Percentiles rank a stretch among this genome's conserved stretches.
Evolutionary conservation across 352 stramenopile species (phyloP).

Genomic region (Aphanomyces astaci): DNA sequence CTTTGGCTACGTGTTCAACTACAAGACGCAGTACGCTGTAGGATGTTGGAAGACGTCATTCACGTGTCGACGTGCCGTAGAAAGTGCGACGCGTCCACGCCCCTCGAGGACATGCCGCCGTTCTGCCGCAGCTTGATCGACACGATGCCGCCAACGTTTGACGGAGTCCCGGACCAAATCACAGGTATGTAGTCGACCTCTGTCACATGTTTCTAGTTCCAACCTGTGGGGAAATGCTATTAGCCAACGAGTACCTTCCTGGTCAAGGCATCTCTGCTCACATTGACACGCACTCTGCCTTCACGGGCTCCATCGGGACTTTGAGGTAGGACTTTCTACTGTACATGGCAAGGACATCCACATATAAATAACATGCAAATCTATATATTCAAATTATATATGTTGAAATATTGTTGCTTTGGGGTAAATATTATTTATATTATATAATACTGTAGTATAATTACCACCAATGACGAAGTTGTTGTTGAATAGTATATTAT

Average conservation of each 20-base stretch:
- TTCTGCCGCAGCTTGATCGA: conserved; percentile 35
- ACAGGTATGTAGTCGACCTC: conserved; percentile 27
- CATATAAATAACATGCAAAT: too few species aligned
- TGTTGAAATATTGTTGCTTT: too few species aligned
- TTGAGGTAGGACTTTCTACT: conserved; percentile 31
- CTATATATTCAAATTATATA: too few species aligned
- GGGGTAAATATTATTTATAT: too few species aligned
- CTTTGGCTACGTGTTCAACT: conserved; percentile 84
- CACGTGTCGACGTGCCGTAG: background rate
- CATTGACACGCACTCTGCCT: conserved; percentile 84
- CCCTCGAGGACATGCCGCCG: conserved; percentile 15
- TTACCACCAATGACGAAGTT: too few species aligned
- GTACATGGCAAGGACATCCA: too few species aligned
- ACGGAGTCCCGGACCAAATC: conserved; percentile 68
- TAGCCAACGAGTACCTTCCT: conserved; percentile 83
- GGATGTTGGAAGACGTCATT: too few species aligned
- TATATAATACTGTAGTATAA: too few species aligned
- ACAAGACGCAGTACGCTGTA: conserved; percentile 52
- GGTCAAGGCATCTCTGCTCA: conserved; percentile 84
- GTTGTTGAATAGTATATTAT: too few species aligned
- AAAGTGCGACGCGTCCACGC: conserved; percentile 23
- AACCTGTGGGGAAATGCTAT: too few species aligned
- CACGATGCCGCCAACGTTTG: conserved; percentile 44
- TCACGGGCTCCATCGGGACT: conserved; percentile 71
- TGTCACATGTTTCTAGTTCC: background rate